Evolutionary conservation across 1,139 yeast genomes (phyloP), one percentile per base, ranked within the genome.

Genomic region (Suzukiozyma palmioleophila): DNA sequence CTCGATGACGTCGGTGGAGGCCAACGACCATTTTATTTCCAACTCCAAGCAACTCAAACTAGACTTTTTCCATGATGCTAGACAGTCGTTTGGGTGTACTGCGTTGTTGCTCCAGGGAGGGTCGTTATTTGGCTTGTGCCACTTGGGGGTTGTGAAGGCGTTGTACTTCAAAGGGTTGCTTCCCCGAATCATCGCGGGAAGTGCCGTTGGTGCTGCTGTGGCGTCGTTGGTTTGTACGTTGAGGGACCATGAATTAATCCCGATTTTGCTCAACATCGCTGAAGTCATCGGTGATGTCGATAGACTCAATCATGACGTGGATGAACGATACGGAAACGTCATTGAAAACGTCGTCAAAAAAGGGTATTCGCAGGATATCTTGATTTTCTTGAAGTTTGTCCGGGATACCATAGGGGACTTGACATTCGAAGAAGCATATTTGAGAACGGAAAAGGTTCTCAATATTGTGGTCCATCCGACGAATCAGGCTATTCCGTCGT

Each of bases 51-150:
- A 83, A 51, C 66, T 80, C 45, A 85, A 86, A 43, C 69, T 87
- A 36, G 88, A 89, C 49, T 88, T 89, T 55, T 90, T 88, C 59
- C 95, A 86, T 55, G 95, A 92, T 56, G 87, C 95, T 2, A 75
- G 92, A 52, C 92, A 89, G 55, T 83, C 95, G 0, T 79, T 85
- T 59, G 98, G 98, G 0, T 78, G 88, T 39, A 88, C 97, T 0
- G 97, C 97, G 0, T 68, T 92, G 44, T 77, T 92, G 27, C 66
- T 92, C 25, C 97, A 92, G 60, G 97, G 98, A 24, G 97, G 97
- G 1, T 85, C 97, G 0, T 64, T 92, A 22, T 92, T 90, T 64
- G 97, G 97, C 0, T 67, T 92, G 45, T 89, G 96, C 54, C 98
- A 92, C 58, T 60, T 92, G 36, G 98, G 98, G 1, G 96, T 90